phyloP scores from a whole-genome alignment of 371 early-diverging fungal genomes.

The Mortierella sp. region DNA sequence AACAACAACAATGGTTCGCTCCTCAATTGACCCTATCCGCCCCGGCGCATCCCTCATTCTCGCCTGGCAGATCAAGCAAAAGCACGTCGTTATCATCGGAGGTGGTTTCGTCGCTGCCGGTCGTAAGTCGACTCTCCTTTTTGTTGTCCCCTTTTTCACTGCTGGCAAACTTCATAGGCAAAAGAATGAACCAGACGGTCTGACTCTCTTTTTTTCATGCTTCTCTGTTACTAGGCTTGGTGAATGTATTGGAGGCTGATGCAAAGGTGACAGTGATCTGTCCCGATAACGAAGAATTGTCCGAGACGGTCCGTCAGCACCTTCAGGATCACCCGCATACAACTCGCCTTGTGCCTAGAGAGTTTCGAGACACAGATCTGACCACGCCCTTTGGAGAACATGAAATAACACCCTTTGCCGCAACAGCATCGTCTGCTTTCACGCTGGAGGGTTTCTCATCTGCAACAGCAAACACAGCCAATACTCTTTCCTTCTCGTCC shows the following conservation, averaged over 20 bases:
- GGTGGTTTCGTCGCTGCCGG: constrained; percentile 87
- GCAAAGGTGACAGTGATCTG: constrained; percentile 82
- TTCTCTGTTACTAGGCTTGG: constrained; percentile 58
- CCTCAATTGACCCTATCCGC: constrained; percentile 63
- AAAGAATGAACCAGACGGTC: background rate
- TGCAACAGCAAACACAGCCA: constrained; percentile 10
- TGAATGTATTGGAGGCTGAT: constrained; percentile 86
- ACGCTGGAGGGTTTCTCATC: background rate
- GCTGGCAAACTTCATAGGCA: background rate
- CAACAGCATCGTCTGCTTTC: background rate
- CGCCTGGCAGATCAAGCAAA: constrained; percentile 81
- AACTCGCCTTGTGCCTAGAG: constrained; percentile 74
- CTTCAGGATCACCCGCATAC: constrained; percentile 63
- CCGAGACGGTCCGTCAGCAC: constrained; percentile 71
- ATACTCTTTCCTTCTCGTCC: background rate
- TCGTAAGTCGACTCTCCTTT: constrained; percentile 57
- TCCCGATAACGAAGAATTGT: constrained; percentile 70
- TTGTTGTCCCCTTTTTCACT: background rate
- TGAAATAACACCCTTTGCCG: background rate
- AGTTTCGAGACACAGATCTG: constrained; percentile 71
- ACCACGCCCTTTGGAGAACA: constrained; percentile 57
- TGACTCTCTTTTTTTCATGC: background rate
- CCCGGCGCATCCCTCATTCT: constrained; percentile 87
- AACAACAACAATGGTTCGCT: constrained; percentile 45
- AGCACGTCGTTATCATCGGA: constrained; percentile 86